Base-by-base conservation (phyloP, 2,329 filamentous ascomycete genomes). In the Rasamsonia emersonii region DNA sequence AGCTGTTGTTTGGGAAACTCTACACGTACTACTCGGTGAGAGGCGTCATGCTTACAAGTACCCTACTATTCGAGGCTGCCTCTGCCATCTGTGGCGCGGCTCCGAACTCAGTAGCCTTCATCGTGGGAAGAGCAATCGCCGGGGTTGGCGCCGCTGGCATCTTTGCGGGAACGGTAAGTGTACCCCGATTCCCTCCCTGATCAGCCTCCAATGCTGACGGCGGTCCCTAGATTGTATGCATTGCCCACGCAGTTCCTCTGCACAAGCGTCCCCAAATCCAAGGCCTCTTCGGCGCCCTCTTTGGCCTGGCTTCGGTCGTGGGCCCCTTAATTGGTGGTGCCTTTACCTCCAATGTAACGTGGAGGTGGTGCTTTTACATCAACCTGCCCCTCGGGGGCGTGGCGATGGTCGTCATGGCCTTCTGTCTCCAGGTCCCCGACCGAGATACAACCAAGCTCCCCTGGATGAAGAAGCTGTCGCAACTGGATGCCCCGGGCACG, bases 21-120 rank as follows among this genome's bases (percentile, higher is more conserved):
- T 68, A 67, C 43, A 67, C 59, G n/a, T 65, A 65, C 36, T 65
- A 31, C 54, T 66, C 19, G 40, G 40, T 29, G 43, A 30, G 26
- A 18, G 17, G 20, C 13, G 33, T 31, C 11, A 30, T 35, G 10
- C 24, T 35, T 13, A n/a, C 33, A 5, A 29, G 19, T 18, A 17
- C 31, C 10, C 5, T 35, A 4, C 16, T 67, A 36, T 68, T 68
- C 31, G 64, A 67, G 34, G 39, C 62, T 20, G 64, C 64, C n/a
- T 64, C 60, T 25, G 47, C 61, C 11, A 43, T 68, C 11, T 68
- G 64, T 40, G 53, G 51, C 32, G 48, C 43, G 11, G 53, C 53
- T 1, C 53, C 51, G n/a, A 48, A 35, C 8, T 53, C 48, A 3
- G 28, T 32, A 4, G 45, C 43, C 8, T 41, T 56, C 20, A 56